Evolutionary conservation across 768 basidiomycete genomes (phyloP), one percentile per base, ranked within the genome.

Genomic region (Mycena venus): DNA sequence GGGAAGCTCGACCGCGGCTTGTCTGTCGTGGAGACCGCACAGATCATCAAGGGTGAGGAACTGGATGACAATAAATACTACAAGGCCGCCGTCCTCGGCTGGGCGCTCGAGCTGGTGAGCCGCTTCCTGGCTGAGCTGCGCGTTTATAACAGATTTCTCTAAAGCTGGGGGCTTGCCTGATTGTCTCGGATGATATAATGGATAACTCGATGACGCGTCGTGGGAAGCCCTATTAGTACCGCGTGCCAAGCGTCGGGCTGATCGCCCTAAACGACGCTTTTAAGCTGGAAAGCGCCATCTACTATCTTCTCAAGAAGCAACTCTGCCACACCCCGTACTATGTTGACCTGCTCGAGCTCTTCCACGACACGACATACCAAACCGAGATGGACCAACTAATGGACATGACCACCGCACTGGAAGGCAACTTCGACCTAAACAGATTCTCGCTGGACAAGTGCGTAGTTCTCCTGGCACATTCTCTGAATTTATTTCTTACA

Each of bases 141-240:
- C 36, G 64, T 56, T 49, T 34, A 15, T 65, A 31, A 40, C 6
- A 47, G 3, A n/a, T n/a, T n/a, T n/a, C n/a, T n/a, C n/a, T n/a
- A n/a, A n/a, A n/a, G n/a, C n/a, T n/a, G n/a, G n/a, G 99, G 92
- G 97, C 96, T 0, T 98, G 93, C 85, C 98, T 99, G 92, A 91
- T 99, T 69, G 96, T 98, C 69, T 90, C 96, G 4, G 96, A 99
- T 84, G 98, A 99, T 83, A 97, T 99, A 79, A 99, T 99, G 98
- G 98, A 99, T 81, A 83, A 89, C n/a, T 96, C 95, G 58, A 93
- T 99, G 77, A 99, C 98, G 12, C 94, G 98, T 29, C 93, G 98
- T 14, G 93, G 94, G 5, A 97, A 98, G 83, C 94, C 97, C 2
- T 99, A 98, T 85, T 99, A 96, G 96, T 99, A 98, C 86, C 90